Base-by-base conservation (phyloP, 345 rosid genomes). In the Acer negundo region DNA sequence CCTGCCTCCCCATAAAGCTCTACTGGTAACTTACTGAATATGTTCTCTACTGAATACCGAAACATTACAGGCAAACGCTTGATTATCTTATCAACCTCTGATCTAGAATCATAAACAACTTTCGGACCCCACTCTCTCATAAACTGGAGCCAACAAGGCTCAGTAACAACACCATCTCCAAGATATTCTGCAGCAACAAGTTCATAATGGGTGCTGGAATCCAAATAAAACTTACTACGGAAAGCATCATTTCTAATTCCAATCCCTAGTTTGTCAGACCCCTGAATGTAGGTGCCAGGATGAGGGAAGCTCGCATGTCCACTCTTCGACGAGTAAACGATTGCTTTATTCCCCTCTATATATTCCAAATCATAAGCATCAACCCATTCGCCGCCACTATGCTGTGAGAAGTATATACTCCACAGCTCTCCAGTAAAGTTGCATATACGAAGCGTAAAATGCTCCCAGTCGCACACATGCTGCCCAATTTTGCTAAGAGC, bases 401-500 rank as follows among this genome's bases (percentile, higher is more conserved):
- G 97, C 79, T 95, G 99, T 11, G 98, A 95, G 87, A 92, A 93
- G 84, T 93, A 95, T 64, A 90, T 67, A 63, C 89, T 84, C 90
- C 90, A 85, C 3, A 94, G 92, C 80, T 90, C 94, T 46, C 97
- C 95, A 0, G 86, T 86, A 69, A 92, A 93, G 87, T 93, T 95
- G 87, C 94, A 77, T 77, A 92, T 82, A 1, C 99, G 85, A 73
- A 95, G 93, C 75, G 99, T 95, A 80, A 90, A 89, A 82, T 95
- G 98, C 82, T 93, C 99, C 98, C 97, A 93, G 51, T 95, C 98
- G n/a, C 94, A 89, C 5, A 94, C 92, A 80, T 93, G 97, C 83
- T 92, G 94, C 8, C 99, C 99, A 12, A 90, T 86, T 73, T 79
- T 85, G 79, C 85, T 71, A 61, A 95, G 82, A 19, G 90, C 40